Base-by-base conservation (phyloP, 2,329 filamentous ascomycete species). In the Fusarium sp. region DNA sequence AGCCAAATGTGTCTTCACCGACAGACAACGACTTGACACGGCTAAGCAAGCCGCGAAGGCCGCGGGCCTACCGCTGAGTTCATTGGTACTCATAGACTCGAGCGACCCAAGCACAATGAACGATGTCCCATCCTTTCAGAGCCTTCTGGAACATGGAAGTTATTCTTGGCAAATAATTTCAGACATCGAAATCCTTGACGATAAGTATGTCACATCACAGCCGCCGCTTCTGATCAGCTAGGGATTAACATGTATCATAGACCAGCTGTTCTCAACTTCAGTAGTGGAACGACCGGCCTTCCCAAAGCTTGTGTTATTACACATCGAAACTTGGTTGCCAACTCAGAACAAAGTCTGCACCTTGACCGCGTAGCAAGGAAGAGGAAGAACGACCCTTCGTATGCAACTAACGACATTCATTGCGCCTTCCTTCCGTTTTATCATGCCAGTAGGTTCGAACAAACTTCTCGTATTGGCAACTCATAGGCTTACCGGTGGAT, bases 1-100 rank as follows among this genome's bases (percentile, higher is more conserved):
- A 0, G 59, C 59, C 10, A 63, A 43, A 48, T 63, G 59, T 15
- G 59, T 63, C 3, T 48, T 63, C 15, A 63, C 55, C 7, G 59
- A 63, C 4, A 15, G 11, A 6, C 11, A 20, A 4, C 54, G 59
- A 4, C 55, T 63, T 9, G 20, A 54, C 6, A 63, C 31, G 22
- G 48, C 36, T 0, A 31, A 33, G 24, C 43, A 59, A 7, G 54
- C 59, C 1, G 59, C 59, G n/a, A 13, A n/a, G 0, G 10, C 55
- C 3, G 55, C 18, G 3, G 55, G 59, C 3, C 15, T 58, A 7
- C 15, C 55, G 13, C n/a, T 5, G 8, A 22, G 2, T n/a, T 52
- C 22, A 0, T 39, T 63, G 1, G n/a, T 63, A 1, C 48, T 63
- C 1, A 26, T 59, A 0, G 18, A 46, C 17, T 31, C 26, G 3